These are phyloP conservation scores for Russula olivacea DNA, from an alignment of 768 basidiomycete species.

Conservation along the genomic window DNA sequence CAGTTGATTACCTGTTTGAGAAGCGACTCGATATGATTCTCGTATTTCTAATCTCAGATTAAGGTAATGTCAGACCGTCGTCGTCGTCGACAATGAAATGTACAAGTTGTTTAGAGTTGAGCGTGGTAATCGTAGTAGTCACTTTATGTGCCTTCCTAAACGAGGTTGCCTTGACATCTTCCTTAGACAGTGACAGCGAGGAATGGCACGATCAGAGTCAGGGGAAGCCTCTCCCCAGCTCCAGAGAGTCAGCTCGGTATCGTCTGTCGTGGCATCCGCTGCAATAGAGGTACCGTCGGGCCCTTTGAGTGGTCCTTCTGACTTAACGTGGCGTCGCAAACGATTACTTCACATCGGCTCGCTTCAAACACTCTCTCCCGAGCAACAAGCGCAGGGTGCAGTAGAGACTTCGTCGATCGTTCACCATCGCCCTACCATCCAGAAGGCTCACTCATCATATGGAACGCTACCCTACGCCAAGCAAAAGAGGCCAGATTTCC, in stretches of 20 bases:
- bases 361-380: slow-evolving; percentile 10
- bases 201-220: neutral
- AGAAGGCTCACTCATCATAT: slow-evolving; percentile 39
- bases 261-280: neutral
- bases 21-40: no score
- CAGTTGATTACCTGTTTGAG: neutral
- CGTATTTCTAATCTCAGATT: no score
- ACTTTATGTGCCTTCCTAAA: slow-evolving; percentile 2
- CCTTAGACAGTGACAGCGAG: neutral
- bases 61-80: no score
- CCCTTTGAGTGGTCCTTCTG: slow-evolving; percentile 45
- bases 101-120: neutral
- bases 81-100: neutral
- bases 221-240: neutral
- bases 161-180: neutral
- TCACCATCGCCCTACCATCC: slow-evolving; percentile 26
- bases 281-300: slow-evolving; percentile 29
- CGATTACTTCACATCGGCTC: slow-evolving; percentile 52
- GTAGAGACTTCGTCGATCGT: slow-evolving; percentile 37
- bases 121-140: neutral
- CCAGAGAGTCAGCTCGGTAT: neutral
- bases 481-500: slow-evolving; percentile 27
- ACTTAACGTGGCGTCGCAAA: slow-evolving; percentile 55
- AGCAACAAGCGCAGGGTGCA: slow-evolving; percentile 21
- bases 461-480: slow-evolving; percentile 41